Base-by-base conservation (phyloP, 2,329 filamentous ascomycete species). In the Monilinia fructigena region DNA sequence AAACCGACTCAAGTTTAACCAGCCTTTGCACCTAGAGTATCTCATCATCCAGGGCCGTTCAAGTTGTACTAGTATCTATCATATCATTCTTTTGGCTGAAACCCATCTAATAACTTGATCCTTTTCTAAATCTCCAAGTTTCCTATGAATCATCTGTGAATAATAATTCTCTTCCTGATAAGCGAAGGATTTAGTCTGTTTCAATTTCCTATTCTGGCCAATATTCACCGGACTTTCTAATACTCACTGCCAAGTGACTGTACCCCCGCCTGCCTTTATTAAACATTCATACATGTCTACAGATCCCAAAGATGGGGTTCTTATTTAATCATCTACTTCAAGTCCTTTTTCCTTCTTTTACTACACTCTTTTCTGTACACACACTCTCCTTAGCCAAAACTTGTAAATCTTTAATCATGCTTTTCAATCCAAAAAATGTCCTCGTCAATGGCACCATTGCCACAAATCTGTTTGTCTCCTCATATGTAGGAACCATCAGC, bases 401-500 rank as follows among this genome's bases (percentile, higher is more conserved):
- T 20, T 68, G 55, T 52, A 26, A 20, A 12, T 55, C 53, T 35
- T 55, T 55, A 42, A 63, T 60, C 42, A 72, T 72, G 72, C 68
- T 63, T 70, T 65, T 70, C 42, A n/a, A 71, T 12, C 45, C 71
- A 11, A 60, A 69, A 0, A 65, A 61, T n/a, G 65, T 69, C 59
- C 67, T 74, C n/a, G 63, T 64, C 3, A 64, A 31, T 4, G 54
- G 53, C 18, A 68, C 74, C 2, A n/a, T 63, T 42, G 53, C 53
- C 14, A 68, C 68, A 3, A 74, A 74, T 63, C 75, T 80, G 59
- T 79, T 76, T 67, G 76, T 77, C 50, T 75, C 78, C 18, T 78
- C 78, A 53, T 80, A 80, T 70, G 67, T 69, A 23, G 77, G 78
- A 12, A 74, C 70, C 12, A 73, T 80, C 52, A 76, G 76, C 40